phyloP scores from a whole-genome alignment of 345 rosid genomes.

The Hirschfeldia incana region DNA sequence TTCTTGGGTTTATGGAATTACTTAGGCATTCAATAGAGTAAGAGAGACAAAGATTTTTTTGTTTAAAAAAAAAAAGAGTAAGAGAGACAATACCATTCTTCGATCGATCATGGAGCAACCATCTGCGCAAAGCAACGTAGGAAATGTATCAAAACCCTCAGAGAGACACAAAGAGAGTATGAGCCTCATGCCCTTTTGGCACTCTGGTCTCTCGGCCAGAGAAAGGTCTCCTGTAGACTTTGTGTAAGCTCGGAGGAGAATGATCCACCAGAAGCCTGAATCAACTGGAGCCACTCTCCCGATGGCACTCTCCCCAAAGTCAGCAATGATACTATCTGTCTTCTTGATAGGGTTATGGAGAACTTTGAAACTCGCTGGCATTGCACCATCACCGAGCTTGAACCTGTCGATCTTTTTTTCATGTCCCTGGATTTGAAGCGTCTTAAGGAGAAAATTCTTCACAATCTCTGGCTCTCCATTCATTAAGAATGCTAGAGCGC shows the following conservation, averaged over 20 bases:
- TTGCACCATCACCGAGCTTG: slow-evolving; percentile 78
- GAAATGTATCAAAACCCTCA: slow-evolving; percentile 86
- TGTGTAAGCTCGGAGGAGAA: slow-evolving; percentile 79
- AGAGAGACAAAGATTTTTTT: too few species aligned
- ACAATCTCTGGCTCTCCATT: slow-evolving; percentile 77
- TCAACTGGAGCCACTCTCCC: slow-evolving; percentile 90
- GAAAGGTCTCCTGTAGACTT: slow-evolving; percentile 72
- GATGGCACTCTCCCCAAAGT: slow-evolving; percentile 83
- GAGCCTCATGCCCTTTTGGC: slow-evolving; percentile 85
- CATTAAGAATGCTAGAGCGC: slow-evolving; percentile 80
- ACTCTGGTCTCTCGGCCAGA: slow-evolving; percentile 64
- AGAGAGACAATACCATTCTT: slow-evolving; percentile 59
- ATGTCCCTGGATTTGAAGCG: slow-evolving; percentile 71
- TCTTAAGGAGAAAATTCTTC: slow-evolving; percentile 69
- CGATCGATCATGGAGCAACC: slow-evolving; percentile 90
- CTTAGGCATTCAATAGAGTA: not conserved
- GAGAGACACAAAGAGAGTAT: slow-evolving; percentile 69
- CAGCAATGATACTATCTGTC: slow-evolving; percentile 65
- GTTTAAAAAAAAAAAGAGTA: not conserved
- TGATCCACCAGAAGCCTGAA: slow-evolving; percentile 93
- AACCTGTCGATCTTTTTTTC: slow-evolving; percentile 67
- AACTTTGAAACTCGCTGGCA: slow-evolving; percentile 90
- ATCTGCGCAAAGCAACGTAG: slow-evolving; percentile 86
- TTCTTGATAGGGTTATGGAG: slow-evolving; percentile 66
- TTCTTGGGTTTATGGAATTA: not conserved